phyloP scores from a whole-genome alignment of 176 grass and related monocot species.

The Alopecurus myosuroides region DNA sequence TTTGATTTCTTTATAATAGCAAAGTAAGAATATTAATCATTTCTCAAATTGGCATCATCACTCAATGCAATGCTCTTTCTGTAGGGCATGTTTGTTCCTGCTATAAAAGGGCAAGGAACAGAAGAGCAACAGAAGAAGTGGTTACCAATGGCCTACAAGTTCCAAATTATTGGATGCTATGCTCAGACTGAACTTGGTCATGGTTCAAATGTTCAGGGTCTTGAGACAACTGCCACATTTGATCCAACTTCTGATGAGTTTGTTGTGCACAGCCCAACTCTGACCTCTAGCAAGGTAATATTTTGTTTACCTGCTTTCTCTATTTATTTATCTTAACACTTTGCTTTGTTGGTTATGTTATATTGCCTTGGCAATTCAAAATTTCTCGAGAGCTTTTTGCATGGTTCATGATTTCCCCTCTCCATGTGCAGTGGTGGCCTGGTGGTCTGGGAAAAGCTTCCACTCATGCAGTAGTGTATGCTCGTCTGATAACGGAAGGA shows the following conservation, averaged over 20 bases:
- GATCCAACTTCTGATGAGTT: constrained; percentile 87
- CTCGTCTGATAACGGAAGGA: constrained; percentile 79
- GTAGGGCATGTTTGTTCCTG: constrained; percentile 99
- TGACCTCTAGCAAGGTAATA: constrained; percentile 94
- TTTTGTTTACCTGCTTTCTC: not conserved
- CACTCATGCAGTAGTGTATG: constrained; percentile 92
- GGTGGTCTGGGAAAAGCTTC: constrained; percentile 95
- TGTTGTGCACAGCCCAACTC: constrained; percentile 88
- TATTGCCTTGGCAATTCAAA: not conserved
- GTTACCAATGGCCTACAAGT: constrained; percentile 78
- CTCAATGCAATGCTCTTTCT: constrained; percentile 8
- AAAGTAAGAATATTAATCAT: not conserved
- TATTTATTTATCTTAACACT: not conserved
- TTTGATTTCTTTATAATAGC: not conserved
- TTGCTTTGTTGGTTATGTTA: not conserved
- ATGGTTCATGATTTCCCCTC: not conserved
- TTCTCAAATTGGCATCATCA: not conserved
- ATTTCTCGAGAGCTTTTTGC: not conserved
- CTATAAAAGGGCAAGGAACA: constrained; percentile 93
- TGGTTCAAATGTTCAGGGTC: constrained; percentile 96
- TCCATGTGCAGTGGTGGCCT: constrained; percentile 89
- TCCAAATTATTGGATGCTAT: constrained; percentile 98
- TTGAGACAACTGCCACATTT: constrained; percentile 97
- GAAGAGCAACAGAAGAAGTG: constrained; percentile 97
- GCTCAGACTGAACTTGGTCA: constrained; percentile 99